Percentiles rank a stretch among this genome's conserved stretches.
These are phyloP conservation scores for Vitis hybrid DNA, from an alignment of 177 flowering plant species.

Conservation along the genomic window DNA sequence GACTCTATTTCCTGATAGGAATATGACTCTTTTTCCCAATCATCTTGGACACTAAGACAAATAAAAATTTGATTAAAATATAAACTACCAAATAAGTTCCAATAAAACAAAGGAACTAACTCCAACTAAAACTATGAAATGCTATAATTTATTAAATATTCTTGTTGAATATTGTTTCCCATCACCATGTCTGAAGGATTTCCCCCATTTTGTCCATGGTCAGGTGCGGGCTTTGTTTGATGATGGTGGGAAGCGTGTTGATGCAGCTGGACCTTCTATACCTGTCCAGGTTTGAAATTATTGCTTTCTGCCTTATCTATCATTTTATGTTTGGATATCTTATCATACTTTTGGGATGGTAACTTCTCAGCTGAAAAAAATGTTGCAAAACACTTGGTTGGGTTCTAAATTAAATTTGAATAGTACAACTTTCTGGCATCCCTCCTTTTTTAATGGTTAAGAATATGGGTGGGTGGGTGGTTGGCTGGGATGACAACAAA, in stretches of 20 bases:
- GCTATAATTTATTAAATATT: too few species aligned
- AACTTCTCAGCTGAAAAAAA: neutral
- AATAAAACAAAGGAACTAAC: too few species aligned
- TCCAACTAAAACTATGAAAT: too few species aligned
- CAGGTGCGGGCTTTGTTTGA: constrained; percentile 96
- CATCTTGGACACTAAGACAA: too few species aligned
- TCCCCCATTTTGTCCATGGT: constrained; percentile 15
- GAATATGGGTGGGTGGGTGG: too few species aligned
- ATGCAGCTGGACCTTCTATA: constrained; percentile 87
- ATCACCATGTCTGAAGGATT: constrained; percentile 1
- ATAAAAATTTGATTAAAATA: too few species aligned
- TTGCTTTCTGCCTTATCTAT: neutral
- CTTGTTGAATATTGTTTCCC: too few species aligned
- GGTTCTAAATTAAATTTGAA: neutral
- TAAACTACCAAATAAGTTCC: too few species aligned
- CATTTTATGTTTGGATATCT: neutral
- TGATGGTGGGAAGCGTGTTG: constrained; percentile 71
- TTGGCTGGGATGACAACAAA: too few species aligned
- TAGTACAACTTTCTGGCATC: neutral
- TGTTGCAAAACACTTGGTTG: neutral
- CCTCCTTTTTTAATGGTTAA: too few species aligned
- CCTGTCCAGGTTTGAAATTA: constrained; percentile 74
- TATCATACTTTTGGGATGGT: neutral
- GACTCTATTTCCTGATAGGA: too few species aligned
- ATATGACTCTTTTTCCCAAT: too few species aligned